A percentile compares a stretch with the other conserved stretches of the same genome.
Conservation (phyloP, 441 rosid genomes). For the Populus trichocarpa region DNA sequence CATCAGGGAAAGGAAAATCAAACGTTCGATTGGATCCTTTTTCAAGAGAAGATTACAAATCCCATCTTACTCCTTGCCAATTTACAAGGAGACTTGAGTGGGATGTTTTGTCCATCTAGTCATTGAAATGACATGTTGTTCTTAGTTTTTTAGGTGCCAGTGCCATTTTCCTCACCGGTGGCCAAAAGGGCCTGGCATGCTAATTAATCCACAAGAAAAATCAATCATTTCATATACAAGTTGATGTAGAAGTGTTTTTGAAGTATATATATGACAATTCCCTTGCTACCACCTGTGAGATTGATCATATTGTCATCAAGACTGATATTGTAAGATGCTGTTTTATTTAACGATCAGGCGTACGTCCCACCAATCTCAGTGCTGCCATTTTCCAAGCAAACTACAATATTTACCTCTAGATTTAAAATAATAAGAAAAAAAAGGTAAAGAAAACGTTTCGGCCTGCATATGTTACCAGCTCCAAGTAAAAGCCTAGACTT, state of each 20-base stretch:
- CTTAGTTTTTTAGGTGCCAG: background rate
- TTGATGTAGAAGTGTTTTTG: background rate
- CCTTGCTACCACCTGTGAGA: background rate
- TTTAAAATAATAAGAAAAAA: background rate
- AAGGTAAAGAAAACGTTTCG: background rate
- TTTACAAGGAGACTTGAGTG: background rate
- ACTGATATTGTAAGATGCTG: background rate
- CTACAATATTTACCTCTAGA: background rate
- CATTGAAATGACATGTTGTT: background rate
- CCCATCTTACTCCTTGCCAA: background rate
- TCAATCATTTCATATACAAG: background rate
- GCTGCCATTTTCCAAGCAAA: constrained; percentile 28
- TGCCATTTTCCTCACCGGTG: background rate
- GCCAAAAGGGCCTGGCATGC: background rate
- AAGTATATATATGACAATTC: background rate
- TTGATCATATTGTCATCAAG: background rate
- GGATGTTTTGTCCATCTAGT: constrained; percentile 8
- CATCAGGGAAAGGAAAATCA: background rate
- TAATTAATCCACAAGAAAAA: background rate
- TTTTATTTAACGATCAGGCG: background rate
- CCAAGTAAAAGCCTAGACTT: too few species aligned
- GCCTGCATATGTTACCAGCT: background rate
- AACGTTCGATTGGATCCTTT: background rate
- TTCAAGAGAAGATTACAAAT: background rate
- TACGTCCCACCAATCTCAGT: constrained; percentile 4